Evolutionary conservation across 2,329 filamentous ascomycete genomes (phyloP).

Genomic region (Ophiobolus disseminans): DNA sequence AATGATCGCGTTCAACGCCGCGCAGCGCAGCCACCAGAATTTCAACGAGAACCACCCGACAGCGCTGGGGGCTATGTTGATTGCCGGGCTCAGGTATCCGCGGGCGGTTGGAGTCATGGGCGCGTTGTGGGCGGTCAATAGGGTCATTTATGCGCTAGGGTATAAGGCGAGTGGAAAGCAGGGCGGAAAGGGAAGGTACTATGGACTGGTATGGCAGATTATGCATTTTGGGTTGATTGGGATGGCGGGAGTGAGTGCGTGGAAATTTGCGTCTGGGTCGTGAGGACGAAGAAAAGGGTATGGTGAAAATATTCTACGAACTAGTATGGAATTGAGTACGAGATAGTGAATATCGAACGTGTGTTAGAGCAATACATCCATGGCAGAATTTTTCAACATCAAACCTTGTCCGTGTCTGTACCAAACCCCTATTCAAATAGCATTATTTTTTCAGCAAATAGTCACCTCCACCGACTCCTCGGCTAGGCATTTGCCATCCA

Average conservation of each 20-base stretch:
- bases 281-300: no score
- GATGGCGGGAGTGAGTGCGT: slow-evolving; percentile 37
- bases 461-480: no score
- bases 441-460: no score
- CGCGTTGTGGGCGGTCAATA: slow-evolving; percentile 58
- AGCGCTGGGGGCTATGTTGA: slow-evolving; percentile 59
- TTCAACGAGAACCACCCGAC: slow-evolving; percentile 65
- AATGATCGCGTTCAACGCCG: slow-evolving; percentile 55
- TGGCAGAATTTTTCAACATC: no score
- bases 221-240: slow-evolving; percentile 38
- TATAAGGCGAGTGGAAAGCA: slow-evolving; percentile 51
- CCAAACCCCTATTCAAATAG: no score
- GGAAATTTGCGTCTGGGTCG: slow-evolving; percentile 28
- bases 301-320: no score
- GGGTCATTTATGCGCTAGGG: slow-evolving; percentile 57
- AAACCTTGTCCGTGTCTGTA: no score
- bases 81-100: slow-evolving; percentile 63
- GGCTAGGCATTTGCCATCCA: no score
- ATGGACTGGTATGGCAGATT: slow-evolving; percentile 45
- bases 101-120: slow-evolving; percentile 55
- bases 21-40: slow-evolving; percentile 60
- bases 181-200: slow-evolving; percentile 54
- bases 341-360: no score
- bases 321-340: no score
- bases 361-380: no score